Evolutionary conservation across 257 asterid species (phyloP).

Genomic region (Gentiana dahurica): DNA sequence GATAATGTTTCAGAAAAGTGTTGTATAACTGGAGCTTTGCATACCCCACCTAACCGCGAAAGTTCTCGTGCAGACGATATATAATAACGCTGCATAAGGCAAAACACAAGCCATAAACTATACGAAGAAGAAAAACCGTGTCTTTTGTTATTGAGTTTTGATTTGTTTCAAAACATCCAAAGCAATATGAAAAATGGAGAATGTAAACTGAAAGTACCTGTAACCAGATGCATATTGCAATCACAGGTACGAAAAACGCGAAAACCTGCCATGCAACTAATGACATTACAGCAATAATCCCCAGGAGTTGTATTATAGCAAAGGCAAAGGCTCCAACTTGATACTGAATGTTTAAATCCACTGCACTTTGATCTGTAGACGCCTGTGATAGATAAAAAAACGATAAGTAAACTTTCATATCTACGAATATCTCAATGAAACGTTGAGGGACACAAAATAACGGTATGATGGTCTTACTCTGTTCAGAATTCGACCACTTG

Average conservation of each 20-base stretch:
- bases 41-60: conserved; percentile 66
- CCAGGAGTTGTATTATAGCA: conserved; percentile 58
- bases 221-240: conserved; percentile 59
- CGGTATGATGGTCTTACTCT: conserved; percentile 37
- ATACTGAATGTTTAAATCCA: conserved; percentile 55
- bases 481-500: conserved; percentile 82
- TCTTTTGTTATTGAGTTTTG: too few species aligned
- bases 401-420: background rate
- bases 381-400: conserved; percentile 33
- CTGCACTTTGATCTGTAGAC: conserved; percentile 78
- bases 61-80: conserved; percentile 83
- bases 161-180: too few species aligned
- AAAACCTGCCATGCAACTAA: conserved; percentile 86
- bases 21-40: conserved; percentile 87
- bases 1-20: conserved; percentile 87
- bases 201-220: conserved; percentile 34
- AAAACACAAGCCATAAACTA: too few species aligned
- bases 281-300: conserved; percentile 75
- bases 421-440: background rate
- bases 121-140: too few species aligned
- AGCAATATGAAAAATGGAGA: too few species aligned
- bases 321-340: conserved; percentile 48
- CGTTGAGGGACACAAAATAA: background rate
- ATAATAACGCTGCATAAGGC: conserved; percentile 50
- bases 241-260: conserved; percentile 58